Percentiles rank a stretch among this genome's conserved stretches.
These are phyloP conservation scores for Pyrenochaeta sp. DNA, from an alignment of 2,329 filamentous ascomycete genomes.

Conservation along the genomic window DNA sequence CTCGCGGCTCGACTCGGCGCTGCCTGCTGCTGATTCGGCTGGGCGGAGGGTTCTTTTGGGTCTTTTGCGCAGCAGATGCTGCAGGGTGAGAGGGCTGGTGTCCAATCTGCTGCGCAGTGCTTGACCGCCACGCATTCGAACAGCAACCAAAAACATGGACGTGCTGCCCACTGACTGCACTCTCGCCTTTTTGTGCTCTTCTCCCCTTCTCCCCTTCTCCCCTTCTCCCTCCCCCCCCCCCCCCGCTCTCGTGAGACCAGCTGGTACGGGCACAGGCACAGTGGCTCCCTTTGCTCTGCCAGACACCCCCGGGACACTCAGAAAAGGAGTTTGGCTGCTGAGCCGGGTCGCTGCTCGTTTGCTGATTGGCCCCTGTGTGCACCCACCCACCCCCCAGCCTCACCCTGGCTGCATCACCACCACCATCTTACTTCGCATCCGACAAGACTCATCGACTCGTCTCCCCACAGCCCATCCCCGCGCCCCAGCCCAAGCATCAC, in stretches of 20 bases:
- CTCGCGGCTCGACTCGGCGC: constrained; percentile 22
- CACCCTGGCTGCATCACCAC: constrained; percentile 7
- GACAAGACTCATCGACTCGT: constrained; percentile 27
- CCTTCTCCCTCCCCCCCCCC: constrained; percentile 20
- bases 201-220: background rate
- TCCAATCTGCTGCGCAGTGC: constrained; percentile 21
- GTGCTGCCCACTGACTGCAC: constrained; percentile 21
- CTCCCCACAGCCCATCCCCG: constrained; percentile 9
- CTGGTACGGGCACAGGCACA: too few relatives aligned
- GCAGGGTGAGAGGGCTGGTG: constrained; percentile 19
- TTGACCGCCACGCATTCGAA: constrained; percentile 41
- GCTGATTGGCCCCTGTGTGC: constrained; percentile 24
- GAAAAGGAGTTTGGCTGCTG: too few relatives aligned
- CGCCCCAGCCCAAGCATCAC: background rate
- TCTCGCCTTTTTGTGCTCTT: background rate
- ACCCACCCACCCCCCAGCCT: constrained; percentile 17
- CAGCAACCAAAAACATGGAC: constrained; percentile 21
- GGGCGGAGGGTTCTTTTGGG: constrained; percentile 18
- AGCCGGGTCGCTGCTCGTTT: too few relatives aligned
- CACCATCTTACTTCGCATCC: constrained; percentile 12
- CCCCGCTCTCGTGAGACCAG: constrained; percentile 26
- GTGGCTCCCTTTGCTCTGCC: too few relatives aligned
- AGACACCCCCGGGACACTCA: too few relatives aligned
- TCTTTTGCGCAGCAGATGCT: constrained; percentile 27
- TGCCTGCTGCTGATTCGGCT: constrained; percentile 29